Conservation (phyloP, 2,329 filamentous ascomycete genomes). For the Fusarium buharicum region DNA sequence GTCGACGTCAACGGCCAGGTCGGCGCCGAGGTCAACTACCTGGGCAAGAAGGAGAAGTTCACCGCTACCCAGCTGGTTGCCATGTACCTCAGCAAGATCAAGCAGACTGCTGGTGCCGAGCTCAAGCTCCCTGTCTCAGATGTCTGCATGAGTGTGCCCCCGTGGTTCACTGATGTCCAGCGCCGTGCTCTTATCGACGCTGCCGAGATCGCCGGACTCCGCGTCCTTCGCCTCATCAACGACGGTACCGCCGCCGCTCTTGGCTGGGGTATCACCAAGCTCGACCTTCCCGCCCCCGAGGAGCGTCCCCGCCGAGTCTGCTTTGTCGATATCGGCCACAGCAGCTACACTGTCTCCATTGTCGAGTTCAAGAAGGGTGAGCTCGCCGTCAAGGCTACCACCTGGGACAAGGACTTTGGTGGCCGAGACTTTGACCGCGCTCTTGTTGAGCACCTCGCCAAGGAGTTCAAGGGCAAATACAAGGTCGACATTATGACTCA, state of each 20-base stretch:
- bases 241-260: conserved; percentile 96
- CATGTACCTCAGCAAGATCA: conserved; percentile 97
- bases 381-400: conserved; percentile 89
- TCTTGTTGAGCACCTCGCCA: conserved; percentile 91
- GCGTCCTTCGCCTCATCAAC: conserved; percentile 94
- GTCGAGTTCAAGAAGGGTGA: conserved; percentile 98
- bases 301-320: conserved; percentile 91
- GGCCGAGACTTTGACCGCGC: conserved; percentile 97
- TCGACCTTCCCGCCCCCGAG: conserved; percentile 86
- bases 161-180: conserved; percentile 97
- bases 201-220: conserved; percentile 91
- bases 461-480: conserved; percentile 97
- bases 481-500: conserved; percentile 95
- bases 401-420: conserved; percentile 95
- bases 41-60: conserved; percentile 95
- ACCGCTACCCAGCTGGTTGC: conserved; percentile 91
- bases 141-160: conserved; percentile 91
- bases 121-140: conserved; percentile 92
- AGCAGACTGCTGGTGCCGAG: conserved; percentile 85
- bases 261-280: conserved; percentile 97
- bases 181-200: conserved; percentile 90
- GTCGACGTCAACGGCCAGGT: conserved; percentile 94
- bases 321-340: conserved; percentile 96
- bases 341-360: conserved; percentile 92
- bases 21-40: conserved; percentile 91